Evolutionary conservation across 345 rosid genomes (phyloP).

Genomic region (Lumnitzera racemosa): DNA sequence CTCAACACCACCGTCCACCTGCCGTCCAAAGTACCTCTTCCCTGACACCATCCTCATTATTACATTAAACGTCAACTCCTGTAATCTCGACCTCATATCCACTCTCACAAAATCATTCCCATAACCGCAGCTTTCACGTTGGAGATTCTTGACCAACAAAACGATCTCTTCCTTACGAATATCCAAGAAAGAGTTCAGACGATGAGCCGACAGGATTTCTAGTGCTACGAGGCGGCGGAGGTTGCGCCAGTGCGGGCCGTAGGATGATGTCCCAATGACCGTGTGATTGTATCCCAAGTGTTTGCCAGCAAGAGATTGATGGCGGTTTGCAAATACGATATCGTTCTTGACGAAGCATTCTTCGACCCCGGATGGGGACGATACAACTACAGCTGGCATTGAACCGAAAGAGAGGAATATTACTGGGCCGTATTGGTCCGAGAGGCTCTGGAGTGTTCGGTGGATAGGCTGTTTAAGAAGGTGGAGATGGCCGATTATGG

Average conservation of each 20-base stretch:
- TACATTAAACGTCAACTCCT: constrained; percentile 9
- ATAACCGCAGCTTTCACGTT: too few species aligned
- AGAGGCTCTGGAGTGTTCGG: constrained; percentile 3
- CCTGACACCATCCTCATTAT: constrained; percentile 18
- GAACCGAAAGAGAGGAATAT: constrained; percentile 10
- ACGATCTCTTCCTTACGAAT: constrained; percentile 13
- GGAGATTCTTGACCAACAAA: constrained; percentile 6
- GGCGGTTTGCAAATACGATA: constrained; percentile 13
- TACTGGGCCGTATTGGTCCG: constrained; percentile 11
- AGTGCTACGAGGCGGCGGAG: constrained; percentile 18
- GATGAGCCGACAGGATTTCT: constrained; percentile 19
- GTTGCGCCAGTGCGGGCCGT: constrained; percentile 21
- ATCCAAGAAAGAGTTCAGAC: constrained; percentile 5
- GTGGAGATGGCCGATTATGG: constrained; percentile 18
- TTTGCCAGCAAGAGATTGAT: neutral
- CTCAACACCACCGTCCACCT: neutral
- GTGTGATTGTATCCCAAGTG: constrained; percentile 7
- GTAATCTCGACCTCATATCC: constrained; percentile 1
- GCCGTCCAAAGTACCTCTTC: constrained; percentile 8
- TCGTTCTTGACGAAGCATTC: constrained; percentile 21
- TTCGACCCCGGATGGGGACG: constrained; percentile 7
- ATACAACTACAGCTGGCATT: constrained; percentile 8
- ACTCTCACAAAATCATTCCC: neutral
- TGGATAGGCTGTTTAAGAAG: constrained; percentile 15
- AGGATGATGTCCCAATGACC: constrained; percentile 3